Conservation (phyloP, 2,329 filamentous ascomycete genomes). For the Colletotrichum coccodes region DNA sequence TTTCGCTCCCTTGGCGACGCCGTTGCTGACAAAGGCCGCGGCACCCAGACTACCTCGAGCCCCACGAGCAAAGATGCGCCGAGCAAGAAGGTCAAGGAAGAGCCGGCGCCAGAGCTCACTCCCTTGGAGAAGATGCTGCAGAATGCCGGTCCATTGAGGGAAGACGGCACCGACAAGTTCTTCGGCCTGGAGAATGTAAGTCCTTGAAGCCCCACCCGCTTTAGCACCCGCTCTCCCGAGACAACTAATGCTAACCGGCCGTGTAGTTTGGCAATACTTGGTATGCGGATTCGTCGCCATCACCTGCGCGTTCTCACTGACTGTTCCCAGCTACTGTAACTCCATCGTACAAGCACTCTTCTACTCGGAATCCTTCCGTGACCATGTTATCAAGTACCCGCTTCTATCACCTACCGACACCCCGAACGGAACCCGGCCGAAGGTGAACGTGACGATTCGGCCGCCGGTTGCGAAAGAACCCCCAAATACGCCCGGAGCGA, state of each 20-base stretch:
- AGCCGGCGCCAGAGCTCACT: slow-evolving; percentile 66
- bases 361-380: slow-evolving; percentile 92
- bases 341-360: slow-evolving; percentile 98
- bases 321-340: slow-evolving; percentile 84
- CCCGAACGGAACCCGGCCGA: slow-evolving; percentile 67
- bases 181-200: slow-evolving; percentile 98
- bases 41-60: slow-evolving; percentile 54
- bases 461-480: slow-evolving; percentile 62
- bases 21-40: slow-evolving; percentile 38
- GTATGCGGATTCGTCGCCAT: slow-evolving; percentile 60
- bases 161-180: slow-evolving; percentile 96
- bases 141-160: slow-evolving; percentile 81
- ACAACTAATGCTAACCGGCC: slow-evolving; percentile 45
- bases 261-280: slow-evolving; percentile 95
- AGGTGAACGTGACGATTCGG: slow-evolving; percentile 70
- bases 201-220: slow-evolving; percentile 36
- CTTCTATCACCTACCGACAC: slow-evolving; percentile 75
- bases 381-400: slow-evolving; percentile 93
- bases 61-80: slow-evolving; percentile 56
- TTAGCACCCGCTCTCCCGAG: slow-evolving; percentile 20
- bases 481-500: slow-evolving; percentile 48
- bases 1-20: slow-evolving; percentile 20
- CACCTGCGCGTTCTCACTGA: background rate
- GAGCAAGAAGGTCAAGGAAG: slow-evolving; percentile 67
- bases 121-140: slow-evolving; percentile 80